Conservation (phyloP, 768 basidiomycete genomes). For the Daedaleopsis sinensis region DNA sequence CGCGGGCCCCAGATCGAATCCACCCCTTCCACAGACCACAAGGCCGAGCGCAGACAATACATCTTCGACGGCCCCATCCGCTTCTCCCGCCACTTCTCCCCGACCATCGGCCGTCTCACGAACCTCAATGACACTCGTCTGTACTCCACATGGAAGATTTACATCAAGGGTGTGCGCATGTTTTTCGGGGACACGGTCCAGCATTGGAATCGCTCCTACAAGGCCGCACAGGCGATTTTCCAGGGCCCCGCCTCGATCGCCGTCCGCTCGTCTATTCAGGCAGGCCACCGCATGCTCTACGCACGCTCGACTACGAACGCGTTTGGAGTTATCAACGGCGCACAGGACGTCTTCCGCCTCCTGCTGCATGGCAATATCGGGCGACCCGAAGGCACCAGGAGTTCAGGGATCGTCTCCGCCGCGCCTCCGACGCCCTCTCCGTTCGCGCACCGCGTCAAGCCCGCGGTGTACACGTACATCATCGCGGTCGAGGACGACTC, state of each 20-base stretch:
- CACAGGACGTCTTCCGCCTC: constrained; percentile 52
- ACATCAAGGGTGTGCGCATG: constrained; percentile 57
- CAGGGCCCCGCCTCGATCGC: constrained; percentile 62
- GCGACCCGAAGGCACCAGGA: background rate
- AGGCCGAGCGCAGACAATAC: constrained; percentile 52
- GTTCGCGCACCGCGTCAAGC: constrained; percentile 60
- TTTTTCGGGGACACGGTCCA: constrained; percentile 66
- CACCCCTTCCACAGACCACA: constrained; percentile 42
- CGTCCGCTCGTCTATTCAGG: constrained; percentile 69
- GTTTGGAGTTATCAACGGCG: constrained; percentile 58
- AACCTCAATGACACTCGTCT: constrained; percentile 61
- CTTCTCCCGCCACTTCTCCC: constrained; percentile 71
- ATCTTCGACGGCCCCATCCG: constrained; percentile 75
- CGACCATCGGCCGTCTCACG: constrained; percentile 66
- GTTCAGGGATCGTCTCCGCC: background rate
- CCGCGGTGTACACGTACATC: constrained; percentile 85
- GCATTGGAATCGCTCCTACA: constrained; percentile 68
- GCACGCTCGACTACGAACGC: constrained; percentile 63
- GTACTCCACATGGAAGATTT: constrained; percentile 81
- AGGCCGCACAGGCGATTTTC: constrained; percentile 74
- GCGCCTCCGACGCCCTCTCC: constrained; percentile 2
- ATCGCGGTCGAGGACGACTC: constrained; percentile 76
- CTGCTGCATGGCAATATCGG: constrained; percentile 44
- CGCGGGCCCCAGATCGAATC: constrained; percentile 52
- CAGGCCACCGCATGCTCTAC: constrained; percentile 75